Conservation (phyloP, 2,329 filamentous ascomycete genomes). For the Leptographium procerum region DNA sequence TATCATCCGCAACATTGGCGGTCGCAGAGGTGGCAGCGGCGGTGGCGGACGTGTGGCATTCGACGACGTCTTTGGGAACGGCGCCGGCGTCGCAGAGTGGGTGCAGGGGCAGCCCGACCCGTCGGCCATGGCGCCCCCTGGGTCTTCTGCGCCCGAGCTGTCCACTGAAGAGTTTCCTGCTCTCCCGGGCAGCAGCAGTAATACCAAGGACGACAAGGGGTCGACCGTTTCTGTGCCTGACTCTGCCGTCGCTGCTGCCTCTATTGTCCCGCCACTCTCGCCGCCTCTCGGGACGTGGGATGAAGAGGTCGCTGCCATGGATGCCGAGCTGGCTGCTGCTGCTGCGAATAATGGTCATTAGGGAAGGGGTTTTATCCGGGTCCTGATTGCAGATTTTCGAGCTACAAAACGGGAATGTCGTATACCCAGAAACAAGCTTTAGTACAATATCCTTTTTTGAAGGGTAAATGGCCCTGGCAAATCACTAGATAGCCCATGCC, state of each 20-base stretch:
- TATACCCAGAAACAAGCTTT: background rate
- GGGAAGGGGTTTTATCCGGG: background rate
- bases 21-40: slow-evolving; percentile 21
- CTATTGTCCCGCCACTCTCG: slow-evolving; percentile 22
- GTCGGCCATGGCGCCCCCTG: slow-evolving; percentile 15
- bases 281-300: slow-evolving; percentile 36
- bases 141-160: slow-evolving; percentile 15
- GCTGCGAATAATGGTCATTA: background rate
- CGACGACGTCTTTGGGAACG: slow-evolving; percentile 11
- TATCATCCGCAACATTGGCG: slow-evolving; percentile 7
- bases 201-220: slow-evolving; percentile 13
- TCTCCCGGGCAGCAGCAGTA: slow-evolving; percentile 18
- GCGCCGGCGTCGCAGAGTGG: slow-evolving; percentile 13
- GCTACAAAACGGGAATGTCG: background rate
- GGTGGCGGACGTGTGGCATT: slow-evolving; percentile 9
- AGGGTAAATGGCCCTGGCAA: background rate
- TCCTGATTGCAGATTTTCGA: background rate
- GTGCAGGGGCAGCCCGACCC: slow-evolving; percentile 12
- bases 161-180: slow-evolving; percentile 28
- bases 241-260: slow-evolving; percentile 1
- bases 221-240: slow-evolving; percentile 5
- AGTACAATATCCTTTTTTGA: background rate
- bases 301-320: slow-evolving; percentile 45
- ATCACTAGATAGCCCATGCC: background rate
- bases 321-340: slow-evolving; percentile 14